Base-by-base conservation (phyloP, 805 yeast species). In the Candida coquimbonensis region DNA sequence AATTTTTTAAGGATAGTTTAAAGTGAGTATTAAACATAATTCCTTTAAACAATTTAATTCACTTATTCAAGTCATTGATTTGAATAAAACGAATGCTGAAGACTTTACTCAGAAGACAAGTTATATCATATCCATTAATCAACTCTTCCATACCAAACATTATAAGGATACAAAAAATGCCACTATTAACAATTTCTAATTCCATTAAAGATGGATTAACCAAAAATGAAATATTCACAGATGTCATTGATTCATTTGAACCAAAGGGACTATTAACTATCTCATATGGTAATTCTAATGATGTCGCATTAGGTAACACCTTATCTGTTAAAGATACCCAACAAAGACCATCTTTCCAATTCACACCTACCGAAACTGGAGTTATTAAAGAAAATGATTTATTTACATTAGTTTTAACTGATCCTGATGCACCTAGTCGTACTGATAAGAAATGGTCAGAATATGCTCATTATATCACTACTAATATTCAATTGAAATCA, bases 401-500 rank as follows among this genome's bases (percentile, higher is more conserved):
- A 42, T 89, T 84, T 66, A 79, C 93, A 11, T 67, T 90, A 53
- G 85, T 86, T 3, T 54, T 89, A 53, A 90, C 96, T 8, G 96
- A 89, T 64, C 97, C 97, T 1, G 96, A 89, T 69, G 96, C 96
- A 8, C 97, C 97, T 13, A 77, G 89, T 4, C 75, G 80, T 54
- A 73, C 76, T 3, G 96, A 89, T 62, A 79, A 82, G 59, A 87
- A 81, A 61, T 88, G 95, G 95, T 82, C 93, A 3, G 96, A 89
- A 64, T 89, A 72, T 62, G 80, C 84, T 44, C 97, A 89, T 67
- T 87, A 78, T 73, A 68, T 89, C 36, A 67, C 72, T 31, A 65
- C 79, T 3, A 81, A 82, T 53, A 72, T 82, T 55, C 59, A 67
- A 37, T 70, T 37, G 72, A 67, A 32, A 54, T 58, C 43, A 55